These are phyloP conservation scores for Cyamopsis tetragonoloba DNA, from an alignment of 306 rosid genomes.

Conservation along the genomic window DNA sequence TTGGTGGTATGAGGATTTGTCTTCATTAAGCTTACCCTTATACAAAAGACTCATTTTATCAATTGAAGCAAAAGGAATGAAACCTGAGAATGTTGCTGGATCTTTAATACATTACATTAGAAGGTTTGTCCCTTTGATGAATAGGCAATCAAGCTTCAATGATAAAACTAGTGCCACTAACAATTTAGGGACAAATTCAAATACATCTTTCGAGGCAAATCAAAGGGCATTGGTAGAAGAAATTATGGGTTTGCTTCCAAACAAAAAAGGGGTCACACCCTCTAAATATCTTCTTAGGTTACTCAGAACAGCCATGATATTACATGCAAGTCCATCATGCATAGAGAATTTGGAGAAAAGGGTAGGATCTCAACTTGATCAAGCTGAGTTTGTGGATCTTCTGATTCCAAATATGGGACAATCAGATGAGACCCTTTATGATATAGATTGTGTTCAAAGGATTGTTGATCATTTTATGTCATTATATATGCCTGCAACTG, in stretches of 20 bases:
- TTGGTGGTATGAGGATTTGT: conserved; percentile 87
- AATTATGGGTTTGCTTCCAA: conserved; percentile 60
- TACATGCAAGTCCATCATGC: conserved; percentile 67
- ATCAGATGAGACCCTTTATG: conserved; percentile 75
- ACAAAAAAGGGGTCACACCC: conserved; percentile 49
- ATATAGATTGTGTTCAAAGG: conserved; percentile 73
- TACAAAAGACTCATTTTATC: conserved; percentile 57
- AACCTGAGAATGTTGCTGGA: conserved; percentile 52
- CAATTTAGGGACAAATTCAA: conserved; percentile 36
- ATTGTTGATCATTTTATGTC: conserved; percentile 72
- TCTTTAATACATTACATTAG: conserved; percentile 57
- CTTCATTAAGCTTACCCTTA: conserved; percentile 51
- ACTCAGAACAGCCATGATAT: conserved; percentile 57
- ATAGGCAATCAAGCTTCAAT: conserved; percentile 52
- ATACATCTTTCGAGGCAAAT: conserved; percentile 49
- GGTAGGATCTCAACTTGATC: conserved; percentile 67
- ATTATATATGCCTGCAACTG: conserved; percentile 33
- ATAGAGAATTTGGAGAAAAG: conserved; percentile 77
- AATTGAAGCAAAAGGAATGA: conserved; percentile 66
- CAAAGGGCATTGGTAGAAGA: conserved; percentile 67
- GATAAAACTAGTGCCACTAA: conserved; percentile 42
- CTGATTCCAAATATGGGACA: conserved; percentile 75
- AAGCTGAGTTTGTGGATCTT: conserved; percentile 65
- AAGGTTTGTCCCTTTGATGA: conserved; percentile 63
- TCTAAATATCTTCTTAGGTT: conserved; percentile 61